Base-by-base conservation (phyloP, 192 early-diverging fungal species). In the Diversispora epigaea region DNA sequence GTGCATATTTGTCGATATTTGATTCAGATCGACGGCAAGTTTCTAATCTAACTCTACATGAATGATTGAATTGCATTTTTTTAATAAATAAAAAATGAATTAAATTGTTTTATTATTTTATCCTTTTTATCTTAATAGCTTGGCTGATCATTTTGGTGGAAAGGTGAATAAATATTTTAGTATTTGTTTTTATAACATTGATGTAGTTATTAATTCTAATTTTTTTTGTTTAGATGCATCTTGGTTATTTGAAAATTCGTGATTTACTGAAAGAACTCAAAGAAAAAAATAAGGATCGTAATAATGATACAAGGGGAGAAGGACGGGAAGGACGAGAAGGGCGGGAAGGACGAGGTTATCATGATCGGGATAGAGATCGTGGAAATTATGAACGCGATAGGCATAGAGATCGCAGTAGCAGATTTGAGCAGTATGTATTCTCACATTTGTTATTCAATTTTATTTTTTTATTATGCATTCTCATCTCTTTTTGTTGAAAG, bases 71-170 rank as follows among this genome's bases (percentile, higher is more conserved):
- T 43, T 0, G 6, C 7, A 3, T 40, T 7, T 25, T 54, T 39
- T 50, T 17, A 40, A 22, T 4, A 32, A 32, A 32, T 1, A 32
- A 32, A 32, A 32, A 32, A 32, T 32, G 25, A 32, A 32, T 32
- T 32, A 1, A 32, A 32, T 32, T 32, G 25, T 32, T 32, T 32
- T 32, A 32, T 32, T 32, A 2, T 0, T 32, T 32, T 32, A 32
- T 32, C 32, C 41, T 4, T 0, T 32, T 32, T 32, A 32, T 32
- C 32, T 15, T 4, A 6, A 19, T 67, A 69, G 74, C 4, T 46
- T 81, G n/a, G 83, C 83, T 9, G 83, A 84, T 73, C 83, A 84
- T 50, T 84, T 84, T 81, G 84, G 81, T 7, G 83, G 83, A n/a
- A 85, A 83, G 76, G 80, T 84, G 75, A 50, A 57, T 80, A 10